Evolutionary conservation across 306 rosid genomes (phyloP), one percentile per base, ranked within the genome.

Genomic region (Cucumis cinereus): DNA sequence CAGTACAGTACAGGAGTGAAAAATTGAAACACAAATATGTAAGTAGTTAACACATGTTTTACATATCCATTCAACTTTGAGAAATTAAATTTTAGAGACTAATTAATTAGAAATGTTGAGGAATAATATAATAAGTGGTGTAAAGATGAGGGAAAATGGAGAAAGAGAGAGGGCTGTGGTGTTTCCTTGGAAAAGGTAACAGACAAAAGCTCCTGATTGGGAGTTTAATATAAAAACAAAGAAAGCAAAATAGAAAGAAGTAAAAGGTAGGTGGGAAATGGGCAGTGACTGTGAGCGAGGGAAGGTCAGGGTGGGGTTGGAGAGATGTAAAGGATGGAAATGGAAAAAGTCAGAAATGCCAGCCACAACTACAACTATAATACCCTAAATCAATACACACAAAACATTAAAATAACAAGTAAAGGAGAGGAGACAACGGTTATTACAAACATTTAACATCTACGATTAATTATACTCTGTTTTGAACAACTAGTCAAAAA

Each of bases 261-360:
- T 7, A 64, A 20, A 11, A 66, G 73, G 53, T 66, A 10, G 9
- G 10, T 68, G 20, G 4, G 12, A 68, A 68, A 12, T 43, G 74
- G 74, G 38, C 55, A 69, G 74, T 68, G 74, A 69, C 55, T 43
- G 74, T 68, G 74, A 69, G 74, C 4, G 74, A 43, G 54, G 22
- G 14, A 43, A 45, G 53, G 74, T 69, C 36, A 43, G 20, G 13
- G 36, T 17, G 5, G 26, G 40, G 70, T 20, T 11, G 4, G 45
- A 30, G 11, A 35, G 24, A 35, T 67, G 53, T 67, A 40, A 67
- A 67, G 73, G 11, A 67, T 6, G 30, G 47, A n/a, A 1, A 16
- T 20, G 14, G 28, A 40, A 67, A 66, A 67, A 40, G 73, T 20
- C 33, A 67, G 73, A 28, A 22, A 10, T 40, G 50, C 72, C 72